Evolutionary conservation across 2,329 filamentous ascomycete species (phyloP), one percentile per base, ranked within the genome.

Genomic region (Xylaria sp.): DNA sequence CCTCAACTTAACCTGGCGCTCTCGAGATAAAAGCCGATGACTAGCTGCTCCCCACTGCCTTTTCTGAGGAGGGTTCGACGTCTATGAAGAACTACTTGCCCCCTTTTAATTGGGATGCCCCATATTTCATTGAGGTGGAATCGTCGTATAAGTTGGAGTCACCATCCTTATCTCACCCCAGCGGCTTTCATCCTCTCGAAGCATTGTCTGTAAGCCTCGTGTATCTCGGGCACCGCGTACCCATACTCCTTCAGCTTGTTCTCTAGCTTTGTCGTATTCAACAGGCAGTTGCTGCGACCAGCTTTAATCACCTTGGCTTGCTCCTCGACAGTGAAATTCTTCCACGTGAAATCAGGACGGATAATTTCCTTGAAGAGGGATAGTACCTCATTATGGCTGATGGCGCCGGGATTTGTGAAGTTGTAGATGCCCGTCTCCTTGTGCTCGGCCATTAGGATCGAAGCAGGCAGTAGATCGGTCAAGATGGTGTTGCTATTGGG

Each of bases 341-440:
- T 84, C 88, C 88, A 91, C 48, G 81, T 83, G 73, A 89, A 87
- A 32, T 75, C 77, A 1, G 89, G 89, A 48, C 88, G 84, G 45
- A 92, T 85, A 71, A 89, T 88, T 70, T 90, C 84, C 73, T 85
- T 86, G 80, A 90, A 91, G 50, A 92, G 80, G 2, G 80, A 73
- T 47, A 92, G 81, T 6, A 92, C 88, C 79, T 91, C 88, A 77
- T 91, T 91, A 80, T 91, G 89, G n/a, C 88, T 89, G 77, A 92
- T 91, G 70, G 88, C 87, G 12, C 89, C 89, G 0, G 89, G 89
- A 79, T 91, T 92, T 68, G 89, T 91, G 78, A 91, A 91, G 81
- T 92, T 92, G 80, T 89, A 90, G 72, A 92, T 82, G 19, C 89
- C 89, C 0, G 84, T 86, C 50, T 90, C 89, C 48, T 81, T 80